Percentiles rank a stretch among this genome's conserved stretches.
These are phyloP conservation scores for Vachellia pachyceras DNA, from an alignment of 306 rosid species.

Conservation along the genomic window DNA sequence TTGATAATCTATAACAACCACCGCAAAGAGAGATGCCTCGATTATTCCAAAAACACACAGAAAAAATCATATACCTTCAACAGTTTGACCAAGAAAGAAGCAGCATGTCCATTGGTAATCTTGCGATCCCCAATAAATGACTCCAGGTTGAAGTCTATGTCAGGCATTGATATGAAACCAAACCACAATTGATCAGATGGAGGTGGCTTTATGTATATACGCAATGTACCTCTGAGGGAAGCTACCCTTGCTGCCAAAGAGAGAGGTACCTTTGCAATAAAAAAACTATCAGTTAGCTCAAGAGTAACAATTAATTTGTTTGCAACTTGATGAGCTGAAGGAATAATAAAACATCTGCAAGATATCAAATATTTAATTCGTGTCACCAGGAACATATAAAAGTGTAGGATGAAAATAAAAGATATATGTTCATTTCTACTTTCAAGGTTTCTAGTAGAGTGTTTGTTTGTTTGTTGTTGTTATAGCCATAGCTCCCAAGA, in stretches of 20 bases:
- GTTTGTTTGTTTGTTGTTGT: not conserved
- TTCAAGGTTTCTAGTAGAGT: too few relatives aligned
- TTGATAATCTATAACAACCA: not conserved
- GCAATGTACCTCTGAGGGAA: slow-evolving; percentile 83
- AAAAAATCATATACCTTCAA: slow-evolving; percentile 68
- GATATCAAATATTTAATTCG: slow-evolving; percentile 21
- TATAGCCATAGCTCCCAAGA: not conserved
- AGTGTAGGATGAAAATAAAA: too few relatives aligned
- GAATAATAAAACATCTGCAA: slow-evolving; percentile 27
- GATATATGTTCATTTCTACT: too few relatives aligned
- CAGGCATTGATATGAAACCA: slow-evolving; percentile 93
- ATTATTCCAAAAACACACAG: slow-evolving; percentile 23
- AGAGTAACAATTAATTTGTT: slow-evolving; percentile 11
- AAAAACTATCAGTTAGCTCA: slow-evolving; percentile 43
- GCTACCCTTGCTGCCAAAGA: slow-evolving; percentile 76
- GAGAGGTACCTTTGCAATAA: slow-evolving; percentile 77
- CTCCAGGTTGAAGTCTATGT: slow-evolving; percentile 77
- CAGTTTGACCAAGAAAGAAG: slow-evolving; percentile 63
- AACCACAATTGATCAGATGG: slow-evolving; percentile 95
- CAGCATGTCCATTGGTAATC: slow-evolving; percentile 68
- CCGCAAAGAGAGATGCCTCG: not conserved
- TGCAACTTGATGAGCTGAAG: slow-evolving; percentile 4
- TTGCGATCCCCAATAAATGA: slow-evolving; percentile 86
- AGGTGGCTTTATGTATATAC: slow-evolving; percentile 95
- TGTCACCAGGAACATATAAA: not conserved